Percentiles rank a stretch among this genome's conserved stretches.
Conservation (phyloP, 495 filamentous ascomycete species). For the Penicillium desertorum region DNA sequence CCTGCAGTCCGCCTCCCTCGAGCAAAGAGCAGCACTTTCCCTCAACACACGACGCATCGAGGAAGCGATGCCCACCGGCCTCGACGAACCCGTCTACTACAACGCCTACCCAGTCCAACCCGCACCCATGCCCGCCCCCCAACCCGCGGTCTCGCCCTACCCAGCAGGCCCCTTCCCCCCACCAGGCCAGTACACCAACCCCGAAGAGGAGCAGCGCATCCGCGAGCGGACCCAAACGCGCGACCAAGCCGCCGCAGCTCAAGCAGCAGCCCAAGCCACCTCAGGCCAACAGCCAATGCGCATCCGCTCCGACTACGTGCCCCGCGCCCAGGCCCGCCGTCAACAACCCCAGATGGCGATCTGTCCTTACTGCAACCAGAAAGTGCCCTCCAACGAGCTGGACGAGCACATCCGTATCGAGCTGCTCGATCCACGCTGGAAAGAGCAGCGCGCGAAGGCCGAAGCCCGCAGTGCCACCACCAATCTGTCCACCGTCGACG, state of each 20-base stretch:
- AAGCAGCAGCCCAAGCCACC: constrained; percentile 69
- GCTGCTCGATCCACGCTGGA: constrained; percentile 92
- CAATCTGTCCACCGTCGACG: constrained; percentile 82
- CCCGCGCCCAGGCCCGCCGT: constrained; percentile 71
- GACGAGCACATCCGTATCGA: constrained; percentile 96
- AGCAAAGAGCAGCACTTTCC: constrained; percentile 89
- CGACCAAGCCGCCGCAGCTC: constrained; percentile 70
- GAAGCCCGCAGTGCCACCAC: constrained; percentile 82
- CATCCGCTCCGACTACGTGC: constrained; percentile 90
- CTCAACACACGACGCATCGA: constrained; percentile 85
- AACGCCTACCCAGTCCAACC: constrained; percentile 48
- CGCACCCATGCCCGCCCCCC: constrained; percentile 24
- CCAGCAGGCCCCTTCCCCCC: constrained; percentile 39
- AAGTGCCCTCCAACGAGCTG: constrained; percentile 80
- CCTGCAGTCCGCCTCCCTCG: constrained; percentile 87
- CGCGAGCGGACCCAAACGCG: constrained; percentile 67
- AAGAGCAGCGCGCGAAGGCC: constrained; percentile 87
- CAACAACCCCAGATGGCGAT: constrained; percentile 66
- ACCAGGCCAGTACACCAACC: constrained; percentile 45
- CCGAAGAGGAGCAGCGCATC: constrained; percentile 67
- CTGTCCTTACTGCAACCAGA: constrained; percentile 93
- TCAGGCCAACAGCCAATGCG: constrained; percentile 72
- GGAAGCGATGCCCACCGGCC: constrained; percentile 88
- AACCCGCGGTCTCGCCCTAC: constrained; percentile 35
- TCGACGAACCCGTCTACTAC: constrained; percentile 58